Conservation (phyloP, 441 rosid species). For the Melastoma candidum region DNA sequence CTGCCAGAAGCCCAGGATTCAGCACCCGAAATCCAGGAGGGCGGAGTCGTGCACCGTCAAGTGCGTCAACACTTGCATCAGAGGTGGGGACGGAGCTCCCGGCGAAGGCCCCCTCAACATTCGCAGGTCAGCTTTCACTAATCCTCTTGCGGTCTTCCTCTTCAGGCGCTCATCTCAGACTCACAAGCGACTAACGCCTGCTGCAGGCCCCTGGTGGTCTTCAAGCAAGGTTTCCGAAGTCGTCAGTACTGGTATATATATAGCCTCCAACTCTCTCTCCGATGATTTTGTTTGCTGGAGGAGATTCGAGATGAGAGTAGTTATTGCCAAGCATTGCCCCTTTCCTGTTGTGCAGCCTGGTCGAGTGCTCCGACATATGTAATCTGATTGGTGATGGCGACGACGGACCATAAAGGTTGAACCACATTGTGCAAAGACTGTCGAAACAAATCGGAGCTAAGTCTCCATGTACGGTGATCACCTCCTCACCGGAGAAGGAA, state of each 20-base stretch:
- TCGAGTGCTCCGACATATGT: slow-evolving; percentile 90
- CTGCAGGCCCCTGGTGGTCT: slow-evolving; percentile 69
- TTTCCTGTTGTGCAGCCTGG: slow-evolving; percentile 46
- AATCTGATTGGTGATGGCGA: slow-evolving; percentile 77
- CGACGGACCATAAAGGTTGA: slow-evolving; percentile 45
- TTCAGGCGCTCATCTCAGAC: neutral
- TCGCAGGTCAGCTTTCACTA: slow-evolving; percentile 32
- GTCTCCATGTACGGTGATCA: too few species aligned
- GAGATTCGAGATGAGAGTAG: too few species aligned
- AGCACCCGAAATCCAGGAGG: slow-evolving; percentile 74
- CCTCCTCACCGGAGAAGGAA: too few species aligned
- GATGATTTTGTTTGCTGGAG: too few species aligned
- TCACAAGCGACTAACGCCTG: neutral
- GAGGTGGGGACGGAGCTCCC: slow-evolving; percentile 68
- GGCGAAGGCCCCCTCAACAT: slow-evolving; percentile 87
- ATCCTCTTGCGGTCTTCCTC: slow-evolving; percentile 1
- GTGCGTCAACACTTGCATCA: slow-evolving; percentile 73
- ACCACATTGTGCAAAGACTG: too few species aligned
- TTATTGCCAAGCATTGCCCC: too few species aligned
- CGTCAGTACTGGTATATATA: slow-evolving; percentile 55
- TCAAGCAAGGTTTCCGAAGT: slow-evolving; percentile 87
- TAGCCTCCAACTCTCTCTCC: neutral
- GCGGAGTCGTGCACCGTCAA: slow-evolving; percentile 81
- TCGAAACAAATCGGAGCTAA: too few species aligned
- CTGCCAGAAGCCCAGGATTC: slow-evolving; percentile 71